phyloP scores from a whole-genome alignment of 805 yeast species.

The Geotrichum ghanense region DNA sequence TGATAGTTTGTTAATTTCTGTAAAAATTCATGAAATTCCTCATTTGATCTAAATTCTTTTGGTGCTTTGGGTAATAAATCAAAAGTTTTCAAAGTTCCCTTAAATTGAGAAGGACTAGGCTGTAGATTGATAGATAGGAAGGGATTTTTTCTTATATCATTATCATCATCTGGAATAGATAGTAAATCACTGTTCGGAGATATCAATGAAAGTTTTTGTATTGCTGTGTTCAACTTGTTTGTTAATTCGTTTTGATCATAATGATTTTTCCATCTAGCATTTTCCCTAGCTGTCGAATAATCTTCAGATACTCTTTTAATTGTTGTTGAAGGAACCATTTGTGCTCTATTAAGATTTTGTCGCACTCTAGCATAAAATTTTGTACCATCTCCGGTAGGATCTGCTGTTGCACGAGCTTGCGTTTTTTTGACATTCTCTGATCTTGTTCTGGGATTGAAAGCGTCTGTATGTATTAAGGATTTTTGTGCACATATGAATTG shows the following conservation, averaged over 20 bases:
- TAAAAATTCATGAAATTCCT: constrained; percentile 3
- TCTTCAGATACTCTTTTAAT: not conserved
- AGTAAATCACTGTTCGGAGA: not conserved
- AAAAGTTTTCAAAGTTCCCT: not conserved
- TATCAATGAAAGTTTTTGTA: not conserved
- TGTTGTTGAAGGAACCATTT: not conserved
- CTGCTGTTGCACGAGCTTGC: not conserved
- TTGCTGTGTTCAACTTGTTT: not conserved
- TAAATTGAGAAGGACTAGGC: not conserved
- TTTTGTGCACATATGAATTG: too few species aligned
- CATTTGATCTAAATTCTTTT: not conserved
- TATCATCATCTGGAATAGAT: not conserved
- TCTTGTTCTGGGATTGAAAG: not conserved
- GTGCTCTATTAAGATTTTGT: not conserved
- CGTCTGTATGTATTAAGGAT: not conserved
- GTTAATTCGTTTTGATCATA: not conserved
- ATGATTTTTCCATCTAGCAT: not conserved
- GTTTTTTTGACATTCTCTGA: not conserved
- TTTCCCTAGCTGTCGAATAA: not conserved
- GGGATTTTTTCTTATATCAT: not conserved
- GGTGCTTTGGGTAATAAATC: not conserved
- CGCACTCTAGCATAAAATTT: constrained; percentile 1
- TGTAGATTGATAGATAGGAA: not conserved
- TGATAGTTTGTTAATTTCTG: constrained; percentile 2
- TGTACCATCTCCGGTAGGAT: not conserved